These are phyloP conservation scores for Pestalotiopsis sp. DNA, from an alignment of 2,329 filamentous ascomycete genomes.

Conservation along the genomic window DNA sequence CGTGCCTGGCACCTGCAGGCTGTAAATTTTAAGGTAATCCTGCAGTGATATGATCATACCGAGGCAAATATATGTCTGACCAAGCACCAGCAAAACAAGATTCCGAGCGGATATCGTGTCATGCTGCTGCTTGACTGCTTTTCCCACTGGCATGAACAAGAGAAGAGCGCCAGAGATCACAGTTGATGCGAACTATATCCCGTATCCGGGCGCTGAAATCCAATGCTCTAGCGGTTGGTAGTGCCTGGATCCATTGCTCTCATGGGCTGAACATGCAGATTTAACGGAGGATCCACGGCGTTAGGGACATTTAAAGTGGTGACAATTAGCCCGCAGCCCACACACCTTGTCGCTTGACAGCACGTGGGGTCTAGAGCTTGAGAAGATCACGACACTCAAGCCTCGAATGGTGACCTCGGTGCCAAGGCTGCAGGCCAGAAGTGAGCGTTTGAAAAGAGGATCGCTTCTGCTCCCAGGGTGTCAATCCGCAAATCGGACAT, in stretches of 20 bases:
- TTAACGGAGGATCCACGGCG: background rate
- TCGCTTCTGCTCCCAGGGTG: background rate
- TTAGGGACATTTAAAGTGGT: background rate
- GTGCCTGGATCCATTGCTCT: background rate
- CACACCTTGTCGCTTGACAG: background rate
- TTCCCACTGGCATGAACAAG: background rate
- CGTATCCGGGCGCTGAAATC: background rate
- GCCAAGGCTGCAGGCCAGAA: background rate
- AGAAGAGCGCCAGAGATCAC: background rate
- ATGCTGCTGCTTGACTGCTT: too few relatives aligned
- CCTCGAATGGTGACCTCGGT: background rate
- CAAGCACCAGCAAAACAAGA: background rate
- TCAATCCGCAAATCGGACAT: background rate
- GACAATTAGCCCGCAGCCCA: background rate
- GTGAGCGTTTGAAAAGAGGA: background rate
- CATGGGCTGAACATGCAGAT: background rate
- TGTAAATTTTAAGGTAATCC: background rate
- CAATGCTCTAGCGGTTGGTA: background rate
- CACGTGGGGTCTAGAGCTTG: background rate
- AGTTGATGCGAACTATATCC: background rate
- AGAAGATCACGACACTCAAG: conserved; percentile 6
- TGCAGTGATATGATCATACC: background rate
- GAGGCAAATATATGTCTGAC: background rate
- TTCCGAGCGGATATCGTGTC: background rate
- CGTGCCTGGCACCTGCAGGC: background rate